phyloP scores from a whole-genome alignment of 768 basidiomycete species.

The Trichaptum fuscoviolaceum region DNA sequence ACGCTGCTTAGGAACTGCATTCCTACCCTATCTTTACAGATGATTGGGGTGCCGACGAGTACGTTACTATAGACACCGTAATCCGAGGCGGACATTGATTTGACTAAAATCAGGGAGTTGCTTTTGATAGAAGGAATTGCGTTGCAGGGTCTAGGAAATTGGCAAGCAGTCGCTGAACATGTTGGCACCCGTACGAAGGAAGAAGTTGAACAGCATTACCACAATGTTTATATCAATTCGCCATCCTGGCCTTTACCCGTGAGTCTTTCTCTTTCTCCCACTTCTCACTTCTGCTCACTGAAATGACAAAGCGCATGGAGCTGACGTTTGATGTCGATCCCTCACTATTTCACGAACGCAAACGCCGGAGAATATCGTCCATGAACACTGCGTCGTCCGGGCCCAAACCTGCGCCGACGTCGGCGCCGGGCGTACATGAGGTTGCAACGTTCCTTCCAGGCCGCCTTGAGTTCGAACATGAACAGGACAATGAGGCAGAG shows the following conservation, averaged over 20 bases:
- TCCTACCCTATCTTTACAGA: constrained; percentile 93
- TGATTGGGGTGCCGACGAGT: constrained; percentile 99
- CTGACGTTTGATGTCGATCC: constrained; percentile 65
- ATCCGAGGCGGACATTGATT: constrained; percentile 3
- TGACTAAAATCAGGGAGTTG: constrained; percentile 57
- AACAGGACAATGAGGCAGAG: constrained; percentile 95
- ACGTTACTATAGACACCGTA: constrained; percentile 22
- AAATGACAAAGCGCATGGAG: constrained; percentile 35
- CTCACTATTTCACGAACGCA: constrained; percentile 81
- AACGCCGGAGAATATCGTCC: constrained; percentile 81
- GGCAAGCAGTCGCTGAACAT: constrained; percentile 94
- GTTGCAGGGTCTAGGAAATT: constrained; percentile 88
- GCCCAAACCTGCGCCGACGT: constrained; percentile 76
- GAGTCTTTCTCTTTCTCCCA: constrained; percentile 24
- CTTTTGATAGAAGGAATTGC: constrained; percentile 84
- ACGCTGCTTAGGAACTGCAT: constrained; percentile 69
- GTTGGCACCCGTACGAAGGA: constrained; percentile 92
- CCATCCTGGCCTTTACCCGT: constrained; percentile 79
- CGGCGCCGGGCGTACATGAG: constrained; percentile 89
- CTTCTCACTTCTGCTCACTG: constrained; percentile 7
- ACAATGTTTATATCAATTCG: constrained; percentile 72
- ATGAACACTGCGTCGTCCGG: constrained; percentile 59
- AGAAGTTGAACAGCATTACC: constrained; percentile 90
- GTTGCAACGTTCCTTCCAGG: constrained; percentile 91
- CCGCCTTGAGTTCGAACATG: constrained; percentile 97